These are phyloP conservation scores for Leucosporidium scottii DNA, from an alignment of 768 basidiomycete species.

Conservation along the genomic window DNA sequence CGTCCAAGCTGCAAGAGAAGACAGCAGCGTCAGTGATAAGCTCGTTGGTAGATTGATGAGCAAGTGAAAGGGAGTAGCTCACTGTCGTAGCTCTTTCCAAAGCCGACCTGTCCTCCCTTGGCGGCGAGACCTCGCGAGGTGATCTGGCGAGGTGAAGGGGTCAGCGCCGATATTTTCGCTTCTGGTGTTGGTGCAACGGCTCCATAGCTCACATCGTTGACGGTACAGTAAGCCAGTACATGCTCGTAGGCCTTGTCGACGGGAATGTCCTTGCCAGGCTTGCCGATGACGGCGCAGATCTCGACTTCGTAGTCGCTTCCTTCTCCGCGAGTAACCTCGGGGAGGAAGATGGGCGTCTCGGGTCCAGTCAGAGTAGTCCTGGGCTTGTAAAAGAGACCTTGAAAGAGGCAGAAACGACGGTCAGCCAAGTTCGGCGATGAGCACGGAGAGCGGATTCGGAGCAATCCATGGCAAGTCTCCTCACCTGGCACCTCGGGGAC, in stretches of 20 bases:
- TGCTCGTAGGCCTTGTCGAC: conserved; percentile 41
- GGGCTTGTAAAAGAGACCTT: conserved; percentile 42
- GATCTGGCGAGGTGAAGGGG: neutral
- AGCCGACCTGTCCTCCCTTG: conserved; percentile 12
- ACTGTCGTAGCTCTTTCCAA: conserved; percentile 1
- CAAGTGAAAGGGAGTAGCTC: neutral
- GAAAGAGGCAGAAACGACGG: conserved; percentile 32
- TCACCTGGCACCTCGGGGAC: neutral
- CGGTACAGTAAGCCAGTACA: conserved; percentile 38
- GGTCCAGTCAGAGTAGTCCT: conserved; percentile 38
- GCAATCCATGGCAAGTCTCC: no score
- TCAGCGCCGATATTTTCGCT: no score
- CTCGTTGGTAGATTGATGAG: neutral
- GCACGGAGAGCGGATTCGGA: no score
- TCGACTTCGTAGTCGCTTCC: conserved; percentile 42
- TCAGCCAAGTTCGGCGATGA: no score
- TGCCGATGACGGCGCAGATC: conserved; percentile 41
- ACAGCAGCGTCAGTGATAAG: neutral
- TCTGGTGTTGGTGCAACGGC: no score
- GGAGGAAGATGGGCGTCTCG: conserved; percentile 36
- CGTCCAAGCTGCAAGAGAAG: conserved; percentile 17
- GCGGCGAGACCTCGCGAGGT: conserved; percentile 22
- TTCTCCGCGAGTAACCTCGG: conserved; percentile 23
- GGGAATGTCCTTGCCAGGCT: conserved; percentile 37
- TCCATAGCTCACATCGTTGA: conserved; percentile 36